These are phyloP conservation scores for Knoxia roxburghii DNA, from an alignment of 257 asterid genomes.

Conservation along the genomic window DNA sequence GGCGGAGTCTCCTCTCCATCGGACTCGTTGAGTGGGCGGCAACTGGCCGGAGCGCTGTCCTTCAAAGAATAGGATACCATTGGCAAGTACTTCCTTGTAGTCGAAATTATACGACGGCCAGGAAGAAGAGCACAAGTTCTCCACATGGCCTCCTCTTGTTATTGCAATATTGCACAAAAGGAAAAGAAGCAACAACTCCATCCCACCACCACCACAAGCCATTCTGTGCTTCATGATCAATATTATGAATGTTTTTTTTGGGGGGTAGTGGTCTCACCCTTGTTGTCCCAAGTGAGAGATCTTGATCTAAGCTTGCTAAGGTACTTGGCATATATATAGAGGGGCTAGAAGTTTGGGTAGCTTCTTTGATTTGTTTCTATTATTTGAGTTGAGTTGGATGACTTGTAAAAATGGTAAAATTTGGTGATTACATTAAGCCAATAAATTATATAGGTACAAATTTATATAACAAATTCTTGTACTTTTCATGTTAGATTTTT, in stretches of 20 bases:
- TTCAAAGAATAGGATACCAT: conserved; percentile 74
- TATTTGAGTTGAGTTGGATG: not conserved
- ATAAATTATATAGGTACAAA: no score
- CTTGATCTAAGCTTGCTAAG: not conserved
- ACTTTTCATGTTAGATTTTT: no score
- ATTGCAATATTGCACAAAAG: conserved; percentile 15
- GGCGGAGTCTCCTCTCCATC: conserved; percentile 80
- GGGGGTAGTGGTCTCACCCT: no score
- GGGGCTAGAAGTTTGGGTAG: not conserved
- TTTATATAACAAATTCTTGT: no score
- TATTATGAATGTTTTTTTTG: no score
- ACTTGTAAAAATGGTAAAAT: not conserved
- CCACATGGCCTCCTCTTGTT: conserved; percentile 14
- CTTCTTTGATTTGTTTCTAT: not conserved
- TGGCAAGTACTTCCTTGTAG: conserved; percentile 53
- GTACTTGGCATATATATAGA: not conserved
- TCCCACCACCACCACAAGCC: not conserved
- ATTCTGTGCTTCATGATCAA: not conserved
- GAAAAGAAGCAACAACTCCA: conserved; percentile 15
- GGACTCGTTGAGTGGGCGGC: conserved; percentile 49
- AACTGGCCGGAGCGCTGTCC: conserved; percentile 77
- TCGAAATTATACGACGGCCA: conserved; percentile 6
- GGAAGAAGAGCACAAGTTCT: no score
- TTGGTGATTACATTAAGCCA: no score
- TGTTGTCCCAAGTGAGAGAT: no score